Base-by-base conservation (phyloP, 164 flowering plant species). In the Umbellularia californica region DNA sequence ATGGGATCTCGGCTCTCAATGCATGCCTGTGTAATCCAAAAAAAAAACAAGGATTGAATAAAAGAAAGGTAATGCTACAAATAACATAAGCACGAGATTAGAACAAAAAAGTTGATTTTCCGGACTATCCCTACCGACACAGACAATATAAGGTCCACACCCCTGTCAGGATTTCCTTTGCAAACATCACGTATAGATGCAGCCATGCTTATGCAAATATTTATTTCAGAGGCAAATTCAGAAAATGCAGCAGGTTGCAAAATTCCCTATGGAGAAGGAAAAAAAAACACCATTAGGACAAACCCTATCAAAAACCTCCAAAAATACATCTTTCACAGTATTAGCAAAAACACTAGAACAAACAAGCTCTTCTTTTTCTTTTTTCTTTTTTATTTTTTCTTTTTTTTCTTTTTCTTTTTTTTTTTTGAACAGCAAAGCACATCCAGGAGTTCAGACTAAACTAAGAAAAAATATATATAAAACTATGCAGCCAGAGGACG, bases 101-200 rank as follows among this genome's bases (percentile, higher is more conserved):
- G 68, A 19, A 66, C 74, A 71, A 47, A 77, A 50, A 50, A 72
- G 58, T 58, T 15, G 35, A 64, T 15, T 65, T 5, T 64, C 50
- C 13, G 65, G 17, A 68, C 30, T 15, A 55, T 50, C 22, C 88
- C 70, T 88, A 94, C 99, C 86, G 94, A 88, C 68, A 94, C 90
- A 80, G 97, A 90, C 79, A 96, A 84, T 81, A 96, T 92, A 75
- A 94, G 92, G 81, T 96, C 98, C 76, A 96, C 98, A 28, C 97
- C 99, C 88, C 95, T 88, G 76, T 96, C 99, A 79, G 99, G 92
- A 79, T 94, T 81, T 78, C 79, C 88, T 79, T 77, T 86, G 86
- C 99, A 94, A 78, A 96, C 89, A 86, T 96, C 97, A 55, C 86
- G 84, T 71, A 96, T 68, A 25, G 95, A 91, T 81, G 89, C 92